Base-by-base conservation (phyloP, 192 early-diverging fungal species). In the Obelidium mucronatum region DNA sequence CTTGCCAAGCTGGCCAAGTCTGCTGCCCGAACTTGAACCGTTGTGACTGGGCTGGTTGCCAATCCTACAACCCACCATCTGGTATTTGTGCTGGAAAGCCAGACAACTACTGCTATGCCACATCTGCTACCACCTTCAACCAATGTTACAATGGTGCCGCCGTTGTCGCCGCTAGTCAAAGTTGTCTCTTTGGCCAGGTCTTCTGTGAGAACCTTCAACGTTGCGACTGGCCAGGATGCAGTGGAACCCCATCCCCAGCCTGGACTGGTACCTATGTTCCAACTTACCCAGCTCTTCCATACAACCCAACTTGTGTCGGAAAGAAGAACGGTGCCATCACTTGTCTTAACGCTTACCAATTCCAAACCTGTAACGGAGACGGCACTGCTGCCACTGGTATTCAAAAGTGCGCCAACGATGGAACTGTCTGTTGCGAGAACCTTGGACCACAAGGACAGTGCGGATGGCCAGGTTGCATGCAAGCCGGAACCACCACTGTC, bases 141-240 rank as follows among this genome's bases (percentile, higher is more conserved):
- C 28, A 42, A 30, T 77, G 76, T 56, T 2, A 2, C 28, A 60
- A 70, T 40, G 66, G 66, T 33, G 58, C 11, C 8, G n/a, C 40
- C n/a, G 74, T 42, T 24, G 8, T 39, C 1, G 39, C 76, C 1
- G 26, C 53, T 1, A 1, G 54, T 13, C 54, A 60, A 33, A 40
- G 53, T 51, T 77, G 67, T 44, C 37, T 36, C 2, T 4, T 42
- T 33, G 55, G 53, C 6, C 35, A 40, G 28, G 58, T 70, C 24
- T 77, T 74, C 63, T 77, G 76, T 61, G 53, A 68, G 40, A 36
- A 67, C 56, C 28, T 70, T 30, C 63, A 55, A 44, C 34, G 44
- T 64, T 66, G 63, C 36, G 64, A 52, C 24, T 48, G 33, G 19
- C 3, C 26, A 4, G 40, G 26, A 11, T 37, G 73, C 48, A 51